phyloP scores from a whole-genome alignment of 768 basidiomycete genomes.

The Dentipellis fragilis region DNA sequence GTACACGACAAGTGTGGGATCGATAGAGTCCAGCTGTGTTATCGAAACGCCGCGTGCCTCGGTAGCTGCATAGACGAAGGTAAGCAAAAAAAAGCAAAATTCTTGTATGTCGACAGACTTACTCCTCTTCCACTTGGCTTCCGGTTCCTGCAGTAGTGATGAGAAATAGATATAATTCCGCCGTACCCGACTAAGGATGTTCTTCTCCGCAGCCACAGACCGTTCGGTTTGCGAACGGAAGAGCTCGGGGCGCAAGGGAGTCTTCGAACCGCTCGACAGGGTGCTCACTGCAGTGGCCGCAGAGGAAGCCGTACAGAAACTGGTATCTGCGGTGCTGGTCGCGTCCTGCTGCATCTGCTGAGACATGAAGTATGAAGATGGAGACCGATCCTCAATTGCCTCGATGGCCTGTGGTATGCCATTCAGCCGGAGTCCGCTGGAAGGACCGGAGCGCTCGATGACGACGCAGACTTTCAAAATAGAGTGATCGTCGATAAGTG shows the following conservation, averaged over 20 bases:
- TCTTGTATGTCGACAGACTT: slow-evolving; percentile 19
- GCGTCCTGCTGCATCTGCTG: slow-evolving; percentile 66
- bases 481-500: slow-evolving; percentile 61
- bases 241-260: slow-evolving; percentile 23
- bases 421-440: slow-evolving; percentile 76
- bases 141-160: slow-evolving; percentile 91
- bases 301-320: slow-evolving; percentile 59
- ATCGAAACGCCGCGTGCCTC: slow-evolving; percentile 88
- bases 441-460: slow-evolving; percentile 66
- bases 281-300: slow-evolving; percentile 24
- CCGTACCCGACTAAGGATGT: slow-evolving; percentile 76
- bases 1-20: slow-evolving; percentile 92
- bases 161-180: slow-evolving; percentile 98
- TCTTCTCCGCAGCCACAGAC: slow-evolving; percentile 59
- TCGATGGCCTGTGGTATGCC: slow-evolving; percentile 67
- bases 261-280: slow-evolving; percentile 17
- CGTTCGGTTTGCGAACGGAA: slow-evolving; percentile 33
- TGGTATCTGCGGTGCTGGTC: slow-evolving; percentile 57
- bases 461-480: slow-evolving; percentile 72
- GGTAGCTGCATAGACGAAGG: slow-evolving; percentile 37
- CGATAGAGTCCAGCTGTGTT: slow-evolving; percentile 93
- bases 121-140: slow-evolving; percentile 95
- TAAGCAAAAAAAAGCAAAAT: neutral
- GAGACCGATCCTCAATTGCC: slow-evolving; percentile 58
- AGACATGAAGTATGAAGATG: slow-evolving; percentile 44